Percentiles rank a stretch among this genome's conserved stretches.
These are phyloP conservation scores for Prunus kanzakura DNA, from an alignment of 306 rosid species.

Conservation along the genomic window DNA sequence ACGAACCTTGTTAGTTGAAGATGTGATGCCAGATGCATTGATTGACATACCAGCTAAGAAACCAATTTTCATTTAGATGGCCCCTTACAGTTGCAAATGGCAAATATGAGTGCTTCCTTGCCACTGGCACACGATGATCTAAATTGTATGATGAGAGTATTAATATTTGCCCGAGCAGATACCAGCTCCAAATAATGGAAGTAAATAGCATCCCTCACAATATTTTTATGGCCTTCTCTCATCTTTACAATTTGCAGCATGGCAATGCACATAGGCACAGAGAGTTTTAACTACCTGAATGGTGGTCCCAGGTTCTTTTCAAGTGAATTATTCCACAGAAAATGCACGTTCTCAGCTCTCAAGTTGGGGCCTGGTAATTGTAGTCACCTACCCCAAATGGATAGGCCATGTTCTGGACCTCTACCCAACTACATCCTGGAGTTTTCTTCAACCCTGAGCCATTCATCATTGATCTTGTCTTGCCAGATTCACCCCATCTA, in stretches of 20 bases:
- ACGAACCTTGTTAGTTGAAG: not conserved
- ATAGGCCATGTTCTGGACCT: constrained; percentile 31
- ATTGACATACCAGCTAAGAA: not conserved
- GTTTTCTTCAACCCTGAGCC: constrained; percentile 49
- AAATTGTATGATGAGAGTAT: not conserved
- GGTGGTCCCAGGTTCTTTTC: too few relatives aligned
- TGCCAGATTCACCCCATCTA: constrained; percentile 51
- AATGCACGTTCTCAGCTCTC: constrained; percentile 6
- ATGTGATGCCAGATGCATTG: not conserved
- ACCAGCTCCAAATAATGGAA: constrained; percentile 11
- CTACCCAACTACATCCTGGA: constrained; percentile 71
- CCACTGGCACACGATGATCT: not conserved
- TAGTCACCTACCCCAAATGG: constrained; percentile 4
- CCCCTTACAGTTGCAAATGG: not conserved
- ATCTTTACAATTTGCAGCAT: constrained; percentile 4
- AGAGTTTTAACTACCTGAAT: not conserved
- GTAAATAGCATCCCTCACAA: not conserved
- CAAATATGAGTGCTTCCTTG: not conserved
- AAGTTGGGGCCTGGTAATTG: constrained; percentile 14
- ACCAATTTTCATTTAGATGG: not conserved
- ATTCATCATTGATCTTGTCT: constrained; percentile 39
- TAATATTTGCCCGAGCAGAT: constrained; percentile 11
- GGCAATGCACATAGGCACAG: not conserved
- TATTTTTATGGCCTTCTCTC: not conserved
- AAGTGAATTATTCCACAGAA: not conserved